phyloP scores from a whole-genome alignment of 441 rosid genomes.

The Syzygium syzygioides region DNA sequence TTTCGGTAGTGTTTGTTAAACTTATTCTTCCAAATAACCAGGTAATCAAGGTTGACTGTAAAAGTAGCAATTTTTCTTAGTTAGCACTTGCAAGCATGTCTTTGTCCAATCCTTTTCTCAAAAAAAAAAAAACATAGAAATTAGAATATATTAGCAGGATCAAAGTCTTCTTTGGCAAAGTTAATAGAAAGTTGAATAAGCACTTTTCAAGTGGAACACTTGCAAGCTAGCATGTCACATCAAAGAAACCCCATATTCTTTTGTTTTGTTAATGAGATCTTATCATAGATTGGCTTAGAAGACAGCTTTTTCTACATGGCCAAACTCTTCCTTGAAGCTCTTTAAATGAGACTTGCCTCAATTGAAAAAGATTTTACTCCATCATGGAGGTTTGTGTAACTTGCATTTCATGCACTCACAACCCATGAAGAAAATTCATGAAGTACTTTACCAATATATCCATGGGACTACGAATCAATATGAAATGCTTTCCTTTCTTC shows the following conservation, averaged over 20 bases:
- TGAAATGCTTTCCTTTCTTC: slow-evolving; percentile 78
- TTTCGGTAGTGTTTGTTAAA: neutral
- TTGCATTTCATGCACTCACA: neutral
- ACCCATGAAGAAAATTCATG: neutral
- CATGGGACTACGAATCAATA: slow-evolving; percentile 72
- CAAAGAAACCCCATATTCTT: neutral
- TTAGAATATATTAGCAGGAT: neutral
- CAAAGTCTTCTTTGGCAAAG: neutral
- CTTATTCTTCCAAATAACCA: neutral
- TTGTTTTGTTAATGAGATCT: neutral
- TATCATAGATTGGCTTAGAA: neutral
- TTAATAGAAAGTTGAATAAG: neutral
- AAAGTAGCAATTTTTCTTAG: neutral
- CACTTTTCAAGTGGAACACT: neutral
- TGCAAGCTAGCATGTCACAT: neutral
- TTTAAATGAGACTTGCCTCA: neutral
- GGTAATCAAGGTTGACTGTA: neutral
- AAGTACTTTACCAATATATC: slow-evolving; percentile 49
- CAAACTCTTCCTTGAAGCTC: neutral
- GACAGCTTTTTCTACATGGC: neutral
- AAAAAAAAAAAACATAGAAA: neutral
- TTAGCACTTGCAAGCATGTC: neutral
- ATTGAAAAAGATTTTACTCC: neutral
- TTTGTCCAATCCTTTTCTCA: neutral
- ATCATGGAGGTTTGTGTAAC: neutral